phyloP scores from a whole-genome alignment of 495 filamentous ascomycete species.

The Aspergillus homomorphus region DNA sequence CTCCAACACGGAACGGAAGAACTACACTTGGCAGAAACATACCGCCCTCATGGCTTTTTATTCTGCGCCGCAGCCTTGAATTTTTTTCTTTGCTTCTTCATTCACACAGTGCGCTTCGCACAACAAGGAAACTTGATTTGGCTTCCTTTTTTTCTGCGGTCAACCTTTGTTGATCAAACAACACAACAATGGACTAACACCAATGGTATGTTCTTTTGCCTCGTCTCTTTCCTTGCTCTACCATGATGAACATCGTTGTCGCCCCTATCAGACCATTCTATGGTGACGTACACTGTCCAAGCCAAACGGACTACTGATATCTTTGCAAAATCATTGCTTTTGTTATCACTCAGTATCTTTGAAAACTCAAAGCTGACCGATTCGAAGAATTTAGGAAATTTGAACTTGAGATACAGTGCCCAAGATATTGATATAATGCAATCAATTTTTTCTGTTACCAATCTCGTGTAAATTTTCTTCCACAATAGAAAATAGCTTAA shows the following conservation, averaged over 20 bases:
- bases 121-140: constrained; percentile 12
- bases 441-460: neutral
- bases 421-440: neutral
- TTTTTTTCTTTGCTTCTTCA: constrained; percentile 24
- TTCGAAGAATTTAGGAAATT: constrained; percentile 24
- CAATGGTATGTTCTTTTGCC: constrained; percentile 35
- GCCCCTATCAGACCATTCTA: constrained; percentile 83
- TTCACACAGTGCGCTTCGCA: constrained; percentile 19
- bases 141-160: neutral
- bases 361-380: constrained; percentile 30
- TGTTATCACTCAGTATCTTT: constrained; percentile 10
- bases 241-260: constrained; percentile 86
- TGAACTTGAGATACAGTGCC: neutral
- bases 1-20: constrained; percentile 25
- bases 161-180: constrained; percentile 5
- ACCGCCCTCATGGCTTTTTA: constrained; percentile 33
- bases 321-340: constrained; percentile 16
- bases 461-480: neutral
- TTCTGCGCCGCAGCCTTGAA: constrained; percentile 22
- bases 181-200: constrained; percentile 22
- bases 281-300: constrained; percentile 89
- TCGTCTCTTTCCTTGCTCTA: constrained; percentile 22
- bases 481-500: constrained; percentile 10
- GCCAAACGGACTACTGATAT: constrained; percentile 88
- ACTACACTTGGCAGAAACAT: constrained; percentile 26